phyloP scores from a whole-genome alignment of 75 land plant species.

The Ceratopteris richardii region DNA sequence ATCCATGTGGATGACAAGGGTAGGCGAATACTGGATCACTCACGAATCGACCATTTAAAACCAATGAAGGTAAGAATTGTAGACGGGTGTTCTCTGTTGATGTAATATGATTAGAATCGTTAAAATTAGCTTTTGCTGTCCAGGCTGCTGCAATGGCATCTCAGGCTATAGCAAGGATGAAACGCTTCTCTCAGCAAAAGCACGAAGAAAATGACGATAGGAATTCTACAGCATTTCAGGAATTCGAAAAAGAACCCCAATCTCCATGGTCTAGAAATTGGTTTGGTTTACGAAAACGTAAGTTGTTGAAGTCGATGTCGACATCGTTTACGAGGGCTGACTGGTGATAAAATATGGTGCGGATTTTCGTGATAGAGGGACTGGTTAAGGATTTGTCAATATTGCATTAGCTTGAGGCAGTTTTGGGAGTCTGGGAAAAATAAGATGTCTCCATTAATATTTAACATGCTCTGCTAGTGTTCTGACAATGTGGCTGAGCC shows the following conservation, averaged over 20 bases:
- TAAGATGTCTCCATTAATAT: no score
- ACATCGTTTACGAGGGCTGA: slow-evolving; percentile 31
- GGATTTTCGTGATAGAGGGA: no score
- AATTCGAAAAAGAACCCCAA: not conserved
- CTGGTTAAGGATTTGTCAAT: no score
- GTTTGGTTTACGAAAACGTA: slow-evolving; percentile 16
- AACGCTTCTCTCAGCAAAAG: slow-evolving; percentile 6
- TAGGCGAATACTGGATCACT: slow-evolving; percentile 35
- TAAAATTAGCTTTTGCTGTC: no score
- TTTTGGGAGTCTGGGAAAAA: no score
- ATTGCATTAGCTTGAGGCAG: no score
- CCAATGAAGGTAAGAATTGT: slow-evolving; percentile 28
- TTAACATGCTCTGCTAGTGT: no score
- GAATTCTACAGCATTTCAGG: no score
- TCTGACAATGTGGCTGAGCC: no score
- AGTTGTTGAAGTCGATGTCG: slow-evolving; percentile 29
- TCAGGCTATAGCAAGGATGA: slow-evolving; percentile 22
- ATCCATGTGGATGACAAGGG: slow-evolving; percentile 32
- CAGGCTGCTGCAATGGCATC: slow-evolving; percentile 3
- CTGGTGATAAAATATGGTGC: slow-evolving; percentile 5
- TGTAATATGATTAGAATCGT: no score
- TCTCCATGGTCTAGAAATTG: not conserved
- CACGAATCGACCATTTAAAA: slow-evolving; percentile 38
- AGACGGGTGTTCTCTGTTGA: no score
- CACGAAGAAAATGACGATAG: slow-evolving; percentile 5